These are phyloP conservation scores for Beauveria rudraprayagi DNA, from an alignment of 2,329 filamentous ascomycete species.

Conservation along the genomic window DNA sequence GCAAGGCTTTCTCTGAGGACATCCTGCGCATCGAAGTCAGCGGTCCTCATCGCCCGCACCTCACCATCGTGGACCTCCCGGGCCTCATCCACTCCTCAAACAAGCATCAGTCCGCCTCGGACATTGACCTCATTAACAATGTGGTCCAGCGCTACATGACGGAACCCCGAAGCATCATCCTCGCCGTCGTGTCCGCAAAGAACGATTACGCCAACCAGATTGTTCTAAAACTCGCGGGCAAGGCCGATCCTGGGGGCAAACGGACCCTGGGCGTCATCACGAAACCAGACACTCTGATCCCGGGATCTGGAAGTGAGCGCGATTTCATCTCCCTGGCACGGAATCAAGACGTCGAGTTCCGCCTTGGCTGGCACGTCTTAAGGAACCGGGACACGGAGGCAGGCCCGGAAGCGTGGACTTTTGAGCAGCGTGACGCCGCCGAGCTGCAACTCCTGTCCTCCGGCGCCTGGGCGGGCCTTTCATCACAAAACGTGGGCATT, in stretches of 20 bases:
- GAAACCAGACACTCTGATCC: slow-evolving; percentile 35
- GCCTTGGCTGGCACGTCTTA: slow-evolving; percentile 46
- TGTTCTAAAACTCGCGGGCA: too few species aligned
- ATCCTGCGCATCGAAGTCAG: slow-evolving; percentile 20
- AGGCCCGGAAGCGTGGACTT: slow-evolving; percentile 17
- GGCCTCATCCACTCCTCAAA: slow-evolving; percentile 29
- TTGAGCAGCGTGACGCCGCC: slow-evolving; percentile 27
- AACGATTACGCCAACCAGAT: too few species aligned
- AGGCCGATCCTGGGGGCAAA: neutral
- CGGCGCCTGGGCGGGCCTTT: slow-evolving; percentile 30
- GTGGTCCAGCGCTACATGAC: slow-evolving; percentile 28
- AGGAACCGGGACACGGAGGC: slow-evolving; percentile 36
- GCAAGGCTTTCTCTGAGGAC: slow-evolving; percentile 15
- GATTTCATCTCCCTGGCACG: slow-evolving; percentile 16
- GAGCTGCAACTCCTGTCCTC: slow-evolving; percentile 37
- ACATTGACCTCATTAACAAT: too few species aligned
- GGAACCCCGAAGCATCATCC: slow-evolving; percentile 23
- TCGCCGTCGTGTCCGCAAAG: too few species aligned
- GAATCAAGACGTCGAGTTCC: slow-evolving; percentile 42
- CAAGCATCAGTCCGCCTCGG: too few species aligned
- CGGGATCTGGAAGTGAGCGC: neutral
- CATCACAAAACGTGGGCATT: slow-evolving; percentile 36
- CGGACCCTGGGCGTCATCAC: slow-evolving; percentile 44
- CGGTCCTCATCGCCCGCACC: slow-evolving; percentile 21
- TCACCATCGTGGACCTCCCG: slow-evolving; percentile 39